Evolutionary conservation across 2,329 filamentous ascomycete genomes (phyloP), one percentile per base, ranked within the genome.

Genomic region (Penicillium glabrum): DNA sequence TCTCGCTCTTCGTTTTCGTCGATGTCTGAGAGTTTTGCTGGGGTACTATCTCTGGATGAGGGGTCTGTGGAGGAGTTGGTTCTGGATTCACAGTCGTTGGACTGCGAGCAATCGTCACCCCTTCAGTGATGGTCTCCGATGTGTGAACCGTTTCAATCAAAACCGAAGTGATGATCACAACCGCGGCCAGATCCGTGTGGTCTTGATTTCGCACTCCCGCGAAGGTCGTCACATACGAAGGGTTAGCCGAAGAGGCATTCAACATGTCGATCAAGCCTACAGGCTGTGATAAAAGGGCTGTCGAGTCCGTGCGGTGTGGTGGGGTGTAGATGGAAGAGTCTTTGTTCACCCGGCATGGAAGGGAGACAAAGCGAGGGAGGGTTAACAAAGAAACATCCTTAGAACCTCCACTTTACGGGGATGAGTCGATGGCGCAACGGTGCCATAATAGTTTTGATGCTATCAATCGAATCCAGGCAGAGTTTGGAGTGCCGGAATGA

Each of bases 181-280:
- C 11, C 6, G 51, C n/a, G 11, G 23, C 10, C 13, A 47, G 13
- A 13, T n/a, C 24, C 14, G 41, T 13, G 3, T n/a, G 31, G 5
- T 24, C 16, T n/a, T 33, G 35, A 14, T 39, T 27, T 21, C 47
- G 19, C 24, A 26, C n/a, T 9, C 23, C 13, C 5, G 24, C 13
- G 21, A 16, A 44, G 4, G n/a, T 14, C 26, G 39, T 7, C 13
- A 23, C 31, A 23, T 23, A 56, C 52, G 54, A 44, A 26, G 58
- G 47, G 24, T 46, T 29, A 11, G 53, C 37, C 35, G 56, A 51
- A 16, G 62, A 66, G 46, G 57, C 62, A 60, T 71, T 70, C 49
- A 43, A 46, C 64, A 68, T 67, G 24, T 64, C 64, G 62, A 29
- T 53, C 58, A 50, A 59, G 64, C 58, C 60, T 61, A 47, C 44